A percentile compares a stretch with the other conserved stretches of the same genome.
phyloP scores from a whole-genome alignment of 805 yeast species.

The Candida krabiensis region DNA sequence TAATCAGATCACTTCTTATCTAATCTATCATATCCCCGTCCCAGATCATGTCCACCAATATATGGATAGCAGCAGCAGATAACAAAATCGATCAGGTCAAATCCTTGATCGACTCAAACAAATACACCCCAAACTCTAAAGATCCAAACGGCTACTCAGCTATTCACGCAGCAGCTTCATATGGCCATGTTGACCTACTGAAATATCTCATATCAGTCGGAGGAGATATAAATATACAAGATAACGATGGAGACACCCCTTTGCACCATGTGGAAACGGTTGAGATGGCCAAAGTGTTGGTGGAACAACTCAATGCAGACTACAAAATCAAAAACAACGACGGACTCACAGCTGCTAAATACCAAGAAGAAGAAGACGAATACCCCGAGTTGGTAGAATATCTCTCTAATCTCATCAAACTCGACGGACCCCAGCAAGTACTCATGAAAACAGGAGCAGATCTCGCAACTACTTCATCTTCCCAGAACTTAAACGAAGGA shows the following conservation, averaged over 20 bases:
- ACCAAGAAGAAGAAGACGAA: slow-evolving; percentile 82
- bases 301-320: slow-evolving; percentile 72
- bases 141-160: slow-evolving; percentile 97
- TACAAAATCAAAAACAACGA: slow-evolving; percentile 63
- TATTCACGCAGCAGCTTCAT: slow-evolving; percentile 95
- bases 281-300: slow-evolving; percentile 59
- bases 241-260: slow-evolving; percentile 93
- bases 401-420: slow-evolving; percentile 42
- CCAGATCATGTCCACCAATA: slow-evolving; percentile 50
- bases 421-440: slow-evolving; percentile 18
- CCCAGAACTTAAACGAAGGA: slow-evolving; percentile 9
- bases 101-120: slow-evolving; percentile 48
- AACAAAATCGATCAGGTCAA: slow-evolving; percentile 63
- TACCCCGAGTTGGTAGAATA: slow-evolving; percentile 75
- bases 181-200: slow-evolving; percentile 74
- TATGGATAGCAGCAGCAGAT: slow-evolving; percentile 97
- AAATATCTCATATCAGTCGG: slow-evolving; percentile 53
- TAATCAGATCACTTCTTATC: too few species aligned
- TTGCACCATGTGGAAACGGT: slow-evolving; percentile 84
- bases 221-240: slow-evolving; percentile 82
- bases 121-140: slow-evolving; percentile 63
- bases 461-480: slow-evolving; percentile 6
- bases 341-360: slow-evolving; percentile 71
- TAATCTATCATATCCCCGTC: too few species aligned
- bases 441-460: slow-evolving; percentile 18